phyloP scores from a whole-genome alignment of 2,329 filamentous ascomycete species.

The Myriosclerotinia curreyana region DNA sequence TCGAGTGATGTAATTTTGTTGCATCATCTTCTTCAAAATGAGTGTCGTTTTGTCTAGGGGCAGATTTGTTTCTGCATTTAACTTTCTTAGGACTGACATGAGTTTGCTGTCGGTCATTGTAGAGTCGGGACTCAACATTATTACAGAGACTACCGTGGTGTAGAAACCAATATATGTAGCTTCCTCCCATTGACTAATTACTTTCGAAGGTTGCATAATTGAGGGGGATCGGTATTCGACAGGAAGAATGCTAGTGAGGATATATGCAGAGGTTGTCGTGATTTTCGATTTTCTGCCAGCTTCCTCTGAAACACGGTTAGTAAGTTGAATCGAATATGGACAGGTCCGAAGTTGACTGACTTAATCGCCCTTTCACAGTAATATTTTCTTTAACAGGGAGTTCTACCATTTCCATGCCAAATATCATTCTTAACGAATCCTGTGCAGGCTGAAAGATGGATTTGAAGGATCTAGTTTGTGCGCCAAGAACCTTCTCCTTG shows the following conservation, averaged over 20 bases:
- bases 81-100: conserved; percentile 67
- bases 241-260: conserved; percentile 73
- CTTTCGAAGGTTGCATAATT: conserved; percentile 66
- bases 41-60: conserved; percentile 73
- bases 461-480: conserved; percentile 68
- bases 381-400: conserved; percentile 78
- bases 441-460: conserved; percentile 76
- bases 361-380: conserved; percentile 75
- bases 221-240: conserved; percentile 59
- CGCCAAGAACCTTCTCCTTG: conserved; percentile 50
- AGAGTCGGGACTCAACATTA: conserved; percentile 66
- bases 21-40: conserved; percentile 69
- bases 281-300: conserved; percentile 47
- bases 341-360: conserved; percentile 42
- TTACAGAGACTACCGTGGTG: conserved; percentile 73
- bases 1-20: conserved; percentile 79
- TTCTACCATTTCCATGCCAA: conserved; percentile 92
- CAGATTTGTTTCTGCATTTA: conserved; percentile 71
- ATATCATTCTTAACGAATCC: conserved; percentile 62
- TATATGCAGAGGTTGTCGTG: conserved; percentile 64
- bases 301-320: conserved; percentile 25
- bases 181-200: conserved; percentile 65
- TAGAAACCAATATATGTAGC: conserved; percentile 80
- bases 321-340: conserved; percentile 12
- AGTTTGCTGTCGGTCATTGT: conserved; percentile 75